Evolutionary conservation across 2,329 filamentous ascomycete genomes (phyloP), one percentile per base, ranked within the genome.

Genomic region (Penicillium occitanis): DNA sequence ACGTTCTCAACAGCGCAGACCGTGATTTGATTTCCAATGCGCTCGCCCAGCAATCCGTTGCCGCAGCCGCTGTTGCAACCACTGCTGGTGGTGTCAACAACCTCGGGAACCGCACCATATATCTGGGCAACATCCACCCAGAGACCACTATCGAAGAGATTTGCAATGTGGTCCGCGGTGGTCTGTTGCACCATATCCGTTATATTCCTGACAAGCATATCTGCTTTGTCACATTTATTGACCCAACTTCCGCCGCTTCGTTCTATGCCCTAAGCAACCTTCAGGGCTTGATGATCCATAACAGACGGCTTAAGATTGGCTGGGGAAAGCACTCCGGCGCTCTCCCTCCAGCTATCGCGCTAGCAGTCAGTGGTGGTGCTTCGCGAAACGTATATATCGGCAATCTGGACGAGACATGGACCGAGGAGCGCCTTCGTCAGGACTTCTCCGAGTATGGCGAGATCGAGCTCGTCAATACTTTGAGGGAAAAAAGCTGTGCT

Each of bases 121-220:
- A 99, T 77, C 86, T 99, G 6, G 95, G 95, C 72, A 99, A 99
- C 80, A 99, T 99, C 70, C 95, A 99, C 78, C 95, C 95, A 0
- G 95, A 99, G 82, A 99, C 95, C 1, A 98, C 94, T 1, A 96
- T 98, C 72, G 95, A 99, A 82, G 95, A 99, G 82, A 99, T 99
- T 77, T 99, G 95, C 86, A 99, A 99, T 75, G 95, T 99, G 66
- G 95, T 99, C 62, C 89, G 95, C 70, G 95, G 95, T 67, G 95
- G 95, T 73, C 86, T 99, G 70, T 85, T 99, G 73, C 95, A 99
- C 79, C 95, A 99, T 79, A 96, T 99, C 78, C 92, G 95, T 72
- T 99, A 98, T 81, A 99, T 99, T 73, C 95, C 95, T 6, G 95
- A 99, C 83, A 99, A 99, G 87, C 95, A 99, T 81, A 99, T 99